Percentiles rank a stretch among this genome's conserved stretches.
Conservation (phyloP, 2,329 filamentous ascomycete species). For the Colletotrichum limetticola region DNA sequence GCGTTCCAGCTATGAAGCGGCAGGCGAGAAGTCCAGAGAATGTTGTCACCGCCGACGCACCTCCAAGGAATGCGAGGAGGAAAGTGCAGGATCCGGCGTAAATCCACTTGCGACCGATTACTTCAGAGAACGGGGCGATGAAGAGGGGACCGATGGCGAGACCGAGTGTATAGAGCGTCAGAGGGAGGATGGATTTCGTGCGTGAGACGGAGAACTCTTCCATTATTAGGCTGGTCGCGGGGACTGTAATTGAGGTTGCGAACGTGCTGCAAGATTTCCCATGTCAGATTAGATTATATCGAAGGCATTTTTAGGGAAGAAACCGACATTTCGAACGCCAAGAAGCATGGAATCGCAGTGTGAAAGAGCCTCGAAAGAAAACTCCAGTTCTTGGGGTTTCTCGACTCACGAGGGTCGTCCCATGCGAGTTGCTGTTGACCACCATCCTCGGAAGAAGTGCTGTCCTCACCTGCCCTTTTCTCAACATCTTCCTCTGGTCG, state of each 20-base stretch:
- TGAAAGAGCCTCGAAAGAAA: slow-evolving; percentile 14
- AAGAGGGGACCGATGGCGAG: slow-evolving; percentile 82
- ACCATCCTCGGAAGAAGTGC: background rate
- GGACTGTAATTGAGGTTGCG: slow-evolving; percentile 35
- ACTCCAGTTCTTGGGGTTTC: slow-evolving; percentile 36
- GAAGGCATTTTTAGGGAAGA: background rate
- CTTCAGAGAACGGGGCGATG: slow-evolving; percentile 81
- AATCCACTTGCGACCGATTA: slow-evolving; percentile 72
- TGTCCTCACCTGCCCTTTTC: background rate
- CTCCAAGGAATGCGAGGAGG: slow-evolving; percentile 72
- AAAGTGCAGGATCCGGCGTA: slow-evolving; percentile 75
- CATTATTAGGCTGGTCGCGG: slow-evolving; percentile 13
- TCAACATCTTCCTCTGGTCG: background rate
- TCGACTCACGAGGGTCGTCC: slow-evolving; percentile 30
- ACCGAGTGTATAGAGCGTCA: slow-evolving; percentile 78
- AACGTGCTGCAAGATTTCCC: background rate
- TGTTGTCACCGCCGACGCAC: slow-evolving; percentile 70
- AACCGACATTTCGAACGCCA: slow-evolving; percentile 33
- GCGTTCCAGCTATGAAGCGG: slow-evolving; percentile 75
- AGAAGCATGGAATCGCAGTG: slow-evolving; percentile 33
- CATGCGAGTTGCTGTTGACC: background rate
- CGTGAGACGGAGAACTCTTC: slow-evolving; percentile 34
- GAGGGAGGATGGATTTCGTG: slow-evolving; percentile 17
- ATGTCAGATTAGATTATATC: background rate
- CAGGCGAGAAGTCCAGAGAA: slow-evolving; percentile 78